Evolutionary conservation across 345 rosid genomes (phyloP), one percentile per base, ranked within the genome.

Genomic region (Lepidium africanum): DNA sequence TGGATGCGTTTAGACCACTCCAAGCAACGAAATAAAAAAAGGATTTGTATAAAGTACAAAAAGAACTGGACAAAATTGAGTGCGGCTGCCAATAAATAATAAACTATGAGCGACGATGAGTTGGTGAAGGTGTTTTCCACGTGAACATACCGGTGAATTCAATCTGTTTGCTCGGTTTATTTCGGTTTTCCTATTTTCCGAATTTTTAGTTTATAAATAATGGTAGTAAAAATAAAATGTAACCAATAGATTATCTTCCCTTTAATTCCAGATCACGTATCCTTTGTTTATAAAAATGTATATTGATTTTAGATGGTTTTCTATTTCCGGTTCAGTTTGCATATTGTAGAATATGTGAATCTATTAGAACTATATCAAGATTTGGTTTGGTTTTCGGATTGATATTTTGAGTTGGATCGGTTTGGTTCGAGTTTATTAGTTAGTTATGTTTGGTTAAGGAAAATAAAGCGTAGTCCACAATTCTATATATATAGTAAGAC

Each of bases 51-150:
- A 57, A 36, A 38, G 8, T 14, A 58, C 39, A 69, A 70, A 30
- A 13, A 50, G 42, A 61, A 21, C 35, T n/a, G 7, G 52, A 45
- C 45, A 71, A 54, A 54, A 53, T 8, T 27, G 62, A 59, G 25
- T 2, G 36, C 3, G 23, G 32, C 59, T 59, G n/a, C 19, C 14
- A 15, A 10, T 15, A 17, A 43, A n/a, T 7, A 16, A 36, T 15
- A 2, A 14, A 11, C 19, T 13, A 30, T n/a, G n/a, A 51, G 39
- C 45, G 53, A 17, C 46, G 17, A 14, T 42, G 6, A 56, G 69
- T 71, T 63, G 75, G 75, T 71, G 63, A 71, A 36, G 30, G 57
- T 51, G 5, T 54, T 54, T 32, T 33, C 33, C 35, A 54, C 69
- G 63, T 71, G 76, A 30, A 30, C 33, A 7, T 30, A 30, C 1